Base-by-base conservation (phyloP, 176 grass and related monocot species). In the Rhipidocladum racemiflorum region DNA sequence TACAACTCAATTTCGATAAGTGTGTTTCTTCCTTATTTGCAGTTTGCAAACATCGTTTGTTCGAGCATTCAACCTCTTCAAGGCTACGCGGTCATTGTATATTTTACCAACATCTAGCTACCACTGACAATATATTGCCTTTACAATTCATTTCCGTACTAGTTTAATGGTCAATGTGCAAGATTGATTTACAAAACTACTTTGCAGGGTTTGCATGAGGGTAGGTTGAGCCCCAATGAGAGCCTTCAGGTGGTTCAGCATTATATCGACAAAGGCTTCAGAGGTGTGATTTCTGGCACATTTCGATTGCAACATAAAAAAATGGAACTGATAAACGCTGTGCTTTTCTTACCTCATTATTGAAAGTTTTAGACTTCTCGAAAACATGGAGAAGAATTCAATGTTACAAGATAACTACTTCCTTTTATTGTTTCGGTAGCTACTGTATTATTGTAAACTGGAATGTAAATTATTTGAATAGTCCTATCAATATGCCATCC, bases 11-110 rank as follows among this genome's bases (percentile, higher is more conserved):
- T 80, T 61, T 51, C 1, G 12, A 32, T 32, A 39, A 74, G 56
- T 53, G 2, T 57, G 2, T 61, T 81, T 5, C 13, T 78, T 76
- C 39, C 35, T 68, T 43, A 8, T 18, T 76, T 79, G 35, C 84
- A 97, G 95, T 87, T 93, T 50, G 71, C 92, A 67, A 93, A 84
- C 83, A 97, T 91, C 83, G 84, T 97, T 45, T 68, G 77, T 77
- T 97, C 95, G 82, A 89, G 92, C 81, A 97, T 97, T 82, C 95
- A 97, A 65, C 92, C 95, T 65, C 88, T 94, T 70, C 88, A 94
- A 38, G 84, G 76, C 65, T 71, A 86, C 67, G 76, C n/a, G 18
- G 38, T 88, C 53, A 81, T 86, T 71, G 95, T 97, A 75, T 32
- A 90, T 87, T 78, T 70, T 81, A 38, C 48, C n/a, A 24, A 54